phyloP scores from a whole-genome alignment of 768 basidiomycete genomes.

The Trametopsis cervina region DNA sequence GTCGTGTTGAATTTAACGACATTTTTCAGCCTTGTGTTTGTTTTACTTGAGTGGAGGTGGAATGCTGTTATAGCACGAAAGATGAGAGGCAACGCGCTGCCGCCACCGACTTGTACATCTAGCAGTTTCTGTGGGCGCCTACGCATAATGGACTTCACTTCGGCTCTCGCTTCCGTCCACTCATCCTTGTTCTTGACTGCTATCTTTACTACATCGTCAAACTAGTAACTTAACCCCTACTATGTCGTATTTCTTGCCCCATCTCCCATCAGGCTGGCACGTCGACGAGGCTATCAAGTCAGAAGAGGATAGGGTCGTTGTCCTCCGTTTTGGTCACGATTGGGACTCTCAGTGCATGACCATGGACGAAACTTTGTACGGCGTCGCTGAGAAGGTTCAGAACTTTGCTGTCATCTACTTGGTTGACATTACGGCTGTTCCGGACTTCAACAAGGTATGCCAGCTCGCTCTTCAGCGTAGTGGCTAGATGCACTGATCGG shows the following conservation, averaged over 20 bases:
- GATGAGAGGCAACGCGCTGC: too few species aligned
- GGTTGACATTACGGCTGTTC: constrained; percentile 92
- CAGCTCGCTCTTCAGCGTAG: background rate
- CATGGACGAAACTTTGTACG: constrained; percentile 95
- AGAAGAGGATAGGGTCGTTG: constrained; percentile 93
- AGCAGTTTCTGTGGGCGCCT: too few species aligned
- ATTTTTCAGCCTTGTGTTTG: too few species aligned
- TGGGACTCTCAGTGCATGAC: constrained; percentile 95
- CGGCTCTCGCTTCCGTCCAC: too few species aligned
- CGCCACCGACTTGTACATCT: too few species aligned
- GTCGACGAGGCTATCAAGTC: constrained; percentile 99
- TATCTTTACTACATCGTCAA: too few species aligned
- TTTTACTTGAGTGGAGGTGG: too few species aligned
- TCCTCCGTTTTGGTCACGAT: constrained; percentile 92
- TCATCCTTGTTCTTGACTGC: too few species aligned
- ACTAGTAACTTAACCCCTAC: constrained; percentile 1
- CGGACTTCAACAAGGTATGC: constrained; percentile 95
- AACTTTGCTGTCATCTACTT: constrained; percentile 98
- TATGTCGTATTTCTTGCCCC: constrained; percentile 89
- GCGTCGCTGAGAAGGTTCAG: constrained; percentile 92
- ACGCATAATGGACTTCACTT: too few species aligned
- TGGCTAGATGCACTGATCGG: too few species aligned
- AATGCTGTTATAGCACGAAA: too few species aligned
- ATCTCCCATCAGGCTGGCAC: constrained; percentile 92
- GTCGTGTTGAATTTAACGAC: constrained; percentile 50